Evolutionary conservation across 2,329 filamentous ascomycete species (phyloP), one percentile per base, ranked within the genome.

Genomic region (Leptodontidium sp.): DNA sequence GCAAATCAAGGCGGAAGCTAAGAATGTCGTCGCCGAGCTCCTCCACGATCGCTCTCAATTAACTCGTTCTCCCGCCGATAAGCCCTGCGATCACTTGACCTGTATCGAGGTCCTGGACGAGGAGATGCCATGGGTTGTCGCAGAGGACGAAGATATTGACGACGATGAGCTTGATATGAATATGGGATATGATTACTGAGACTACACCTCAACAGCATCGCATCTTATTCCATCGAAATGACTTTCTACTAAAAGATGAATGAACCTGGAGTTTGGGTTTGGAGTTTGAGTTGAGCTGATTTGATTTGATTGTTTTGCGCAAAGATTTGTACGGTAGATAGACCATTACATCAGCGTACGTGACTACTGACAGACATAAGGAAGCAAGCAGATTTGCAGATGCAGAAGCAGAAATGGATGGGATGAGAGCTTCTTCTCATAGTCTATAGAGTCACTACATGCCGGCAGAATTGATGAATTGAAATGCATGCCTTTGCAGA

Each of bases 111-210:
- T 91, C 35, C 85, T 87, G 66, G 85, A 86, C 65, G 81, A 81
- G 35, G 89, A 91, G 77, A 82, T 89, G 71, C 88, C 88, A 7
- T 91, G 89, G 89, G 43, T 61, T 49, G 55, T 47, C 17, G 35
- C 24, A 15, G 21, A 29, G 7, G 15, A 45, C 4, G 8, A 4
- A 5, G 12, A 1, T 9, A 4, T n/a, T n/a, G 38, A 5, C 26
- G 12, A n/a, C 15, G 40, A 24, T 38, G 64, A 47, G 17, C 9
- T 50, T 50, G 53, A 38, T 6, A 50, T 43, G 40, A 53, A 26
- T 45, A 24, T 29, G 5, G 53, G 26, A 50, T 24, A 43, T 14
- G 11, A 11, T 26, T 26, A 43, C 14, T 59, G 21, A 29, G 12
- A 35, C 8, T 26, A 29, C 14, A 35, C 2, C 21, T 29, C 29